Evolutionary conservation across 495 filamentous ascomycete species (phyloP).

Genomic region (Penicillium salamii): DNA sequence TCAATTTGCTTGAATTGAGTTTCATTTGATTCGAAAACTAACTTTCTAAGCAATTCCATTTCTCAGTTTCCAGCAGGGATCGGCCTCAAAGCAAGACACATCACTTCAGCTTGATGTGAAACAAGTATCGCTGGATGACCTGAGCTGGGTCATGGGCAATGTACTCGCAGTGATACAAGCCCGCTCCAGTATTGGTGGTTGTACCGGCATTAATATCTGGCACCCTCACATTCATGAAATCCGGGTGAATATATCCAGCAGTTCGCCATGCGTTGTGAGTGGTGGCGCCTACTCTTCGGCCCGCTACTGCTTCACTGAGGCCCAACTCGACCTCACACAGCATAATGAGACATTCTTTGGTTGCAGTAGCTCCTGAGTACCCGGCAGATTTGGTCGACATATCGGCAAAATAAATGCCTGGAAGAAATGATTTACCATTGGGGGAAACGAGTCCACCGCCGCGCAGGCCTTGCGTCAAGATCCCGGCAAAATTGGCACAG

Average conservation of each 20-base stretch:
- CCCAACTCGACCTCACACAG: slow-evolving; percentile 19
- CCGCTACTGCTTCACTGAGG: neutral
- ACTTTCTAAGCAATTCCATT: too few species aligned
- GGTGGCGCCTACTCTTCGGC: neutral
- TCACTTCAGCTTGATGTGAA: slow-evolving; percentile 43
- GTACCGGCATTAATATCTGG: slow-evolving; percentile 2
- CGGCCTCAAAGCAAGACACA: too few species aligned
- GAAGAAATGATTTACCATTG: neutral
- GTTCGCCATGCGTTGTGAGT: slow-evolving; percentile 2
- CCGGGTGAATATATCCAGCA: slow-evolving; percentile 9
- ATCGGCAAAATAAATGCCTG: slow-evolving; percentile 15
- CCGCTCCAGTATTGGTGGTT: neutral
- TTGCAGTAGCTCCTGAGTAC: neutral
- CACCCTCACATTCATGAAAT: slow-evolving; percentile 8
- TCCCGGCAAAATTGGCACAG: slow-evolving; percentile 67
- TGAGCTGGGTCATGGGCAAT: slow-evolving; percentile 69
- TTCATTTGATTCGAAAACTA: too few species aligned
- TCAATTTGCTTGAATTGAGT: too few species aligned
- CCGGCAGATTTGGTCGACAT: slow-evolving; percentile 10
- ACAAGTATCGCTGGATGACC: slow-evolving; percentile 69
- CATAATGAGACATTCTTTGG: neutral
- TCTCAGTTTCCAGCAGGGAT: too few species aligned
- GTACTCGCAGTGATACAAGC: slow-evolving; percentile 44
- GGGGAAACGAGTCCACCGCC: neutral
- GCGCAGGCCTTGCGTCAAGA: slow-evolving; percentile 70